A percentile compares a stretch with the other conserved stretches of the same genome.
phyloP scores from a whole-genome alignment of 495 filamentous ascomycete genomes.

The Xylaria nigripes region DNA sequence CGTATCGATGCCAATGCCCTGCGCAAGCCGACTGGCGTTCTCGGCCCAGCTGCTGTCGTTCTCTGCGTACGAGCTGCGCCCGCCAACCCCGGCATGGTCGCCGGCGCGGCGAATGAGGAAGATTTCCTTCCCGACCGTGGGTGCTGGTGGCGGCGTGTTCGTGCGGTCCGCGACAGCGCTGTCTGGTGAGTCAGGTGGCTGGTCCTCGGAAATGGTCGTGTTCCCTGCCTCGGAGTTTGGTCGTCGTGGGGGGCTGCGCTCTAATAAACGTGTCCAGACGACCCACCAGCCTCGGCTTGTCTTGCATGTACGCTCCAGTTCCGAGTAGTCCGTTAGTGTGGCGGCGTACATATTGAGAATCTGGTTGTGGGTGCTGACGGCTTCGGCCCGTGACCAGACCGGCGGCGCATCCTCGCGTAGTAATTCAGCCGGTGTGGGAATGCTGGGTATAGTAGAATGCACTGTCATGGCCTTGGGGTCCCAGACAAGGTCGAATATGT shows the following conservation, averaged over 20 bases:
- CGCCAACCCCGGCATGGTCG: conserved; percentile 41
- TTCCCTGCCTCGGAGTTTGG: neutral
- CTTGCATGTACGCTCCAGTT: conserved; percentile 83
- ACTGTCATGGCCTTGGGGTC: conserved; percentile 69
- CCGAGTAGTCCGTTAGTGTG: conserved; percentile 49
- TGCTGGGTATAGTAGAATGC: conserved; percentile 82
- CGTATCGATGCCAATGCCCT: conserved; percentile 83
- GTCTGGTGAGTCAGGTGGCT: conserved; percentile 14
- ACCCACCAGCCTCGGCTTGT: conserved; percentile 94
- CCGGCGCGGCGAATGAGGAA: conserved; percentile 73
- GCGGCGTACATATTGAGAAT: conserved; percentile 66
- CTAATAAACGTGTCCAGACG: conserved; percentile 73
- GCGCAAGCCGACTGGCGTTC: conserved; percentile 59
- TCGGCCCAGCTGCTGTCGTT: conserved; percentile 42
- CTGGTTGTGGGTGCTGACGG: conserved; percentile 82
- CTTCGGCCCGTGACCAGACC: conserved; percentile 72
- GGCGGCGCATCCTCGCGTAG: conserved; percentile 16
- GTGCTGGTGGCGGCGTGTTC: conserved; percentile 15
- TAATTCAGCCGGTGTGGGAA: conserved; percentile 53
- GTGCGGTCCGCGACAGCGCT: neutral
- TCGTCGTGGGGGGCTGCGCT: conserved; percentile 21
- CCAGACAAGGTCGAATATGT: conserved; percentile 79
- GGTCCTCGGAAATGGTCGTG: neutral
- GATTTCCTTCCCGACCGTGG: conserved; percentile 53
- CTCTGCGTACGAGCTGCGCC: conserved; percentile 32